phyloP scores from a whole-genome alignment of 2,329 filamentous ascomycete genomes.

The Botrytis pseudocinerea region DNA sequence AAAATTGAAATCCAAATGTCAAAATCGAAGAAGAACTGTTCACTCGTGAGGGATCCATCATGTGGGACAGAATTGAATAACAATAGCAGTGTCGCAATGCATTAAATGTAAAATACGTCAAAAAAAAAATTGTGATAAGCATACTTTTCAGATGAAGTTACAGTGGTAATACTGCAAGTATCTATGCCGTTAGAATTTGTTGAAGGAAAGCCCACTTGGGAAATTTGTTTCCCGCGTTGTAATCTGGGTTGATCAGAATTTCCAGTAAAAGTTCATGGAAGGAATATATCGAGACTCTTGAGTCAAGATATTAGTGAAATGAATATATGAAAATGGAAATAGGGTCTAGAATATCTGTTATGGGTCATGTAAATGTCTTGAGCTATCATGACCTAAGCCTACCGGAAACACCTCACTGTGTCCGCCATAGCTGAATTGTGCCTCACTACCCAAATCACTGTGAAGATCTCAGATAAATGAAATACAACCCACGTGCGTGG shows the following conservation, averaged over 20 bases:
- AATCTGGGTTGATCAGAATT: not conserved
- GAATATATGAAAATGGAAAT: not conserved
- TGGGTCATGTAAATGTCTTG: not conserved
- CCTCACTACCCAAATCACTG: not conserved
- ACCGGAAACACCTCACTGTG: not conserved
- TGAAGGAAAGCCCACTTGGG: too few species aligned
- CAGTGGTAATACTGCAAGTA: not conserved
- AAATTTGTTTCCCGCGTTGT: not conserved
- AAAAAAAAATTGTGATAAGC: not conserved
- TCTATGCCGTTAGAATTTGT: not conserved
- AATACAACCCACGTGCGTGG: too few species aligned
- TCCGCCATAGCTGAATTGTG: not conserved
- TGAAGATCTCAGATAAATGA: not conserved
- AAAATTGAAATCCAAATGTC: not conserved
- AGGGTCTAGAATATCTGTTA: not conserved
- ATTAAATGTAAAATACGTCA: not conserved
- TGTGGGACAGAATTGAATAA: not conserved
- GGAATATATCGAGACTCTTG: not conserved
- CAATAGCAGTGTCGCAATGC: not conserved
- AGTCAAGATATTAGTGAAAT: not conserved
- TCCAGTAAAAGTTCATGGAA: not conserved
- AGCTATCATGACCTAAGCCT: not conserved
- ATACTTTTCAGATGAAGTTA: not conserved
- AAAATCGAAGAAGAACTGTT: not conserved
- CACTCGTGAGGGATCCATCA: not conserved